Evolutionary conservation across 768 basidiomycete species (phyloP).

Genomic region (Dendrothele bispora): DNA sequence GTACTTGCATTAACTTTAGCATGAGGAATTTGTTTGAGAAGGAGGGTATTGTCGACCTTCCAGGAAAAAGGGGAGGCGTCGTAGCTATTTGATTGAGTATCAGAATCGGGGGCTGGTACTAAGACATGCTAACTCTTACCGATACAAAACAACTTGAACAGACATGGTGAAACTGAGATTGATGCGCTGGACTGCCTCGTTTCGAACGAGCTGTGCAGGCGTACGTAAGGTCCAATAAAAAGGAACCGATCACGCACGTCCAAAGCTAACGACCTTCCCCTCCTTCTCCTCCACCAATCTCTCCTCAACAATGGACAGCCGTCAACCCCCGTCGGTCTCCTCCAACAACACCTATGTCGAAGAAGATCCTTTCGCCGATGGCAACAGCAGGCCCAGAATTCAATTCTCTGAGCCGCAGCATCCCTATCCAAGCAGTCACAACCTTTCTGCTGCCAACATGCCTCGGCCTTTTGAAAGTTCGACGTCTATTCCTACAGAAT

Average conservation of each 20-base stretch:
- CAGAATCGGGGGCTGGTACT: background rate
- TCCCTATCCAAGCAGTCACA: conserved; percentile 34
- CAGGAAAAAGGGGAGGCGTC: conserved; percentile 49
- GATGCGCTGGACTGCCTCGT: no score
- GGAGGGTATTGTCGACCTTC: conserved; percentile 52
- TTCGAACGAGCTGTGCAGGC: no score
- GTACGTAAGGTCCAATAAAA: background rate
- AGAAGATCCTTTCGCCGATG: conserved; percentile 75
- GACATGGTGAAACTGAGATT: conserved; percentile 5
- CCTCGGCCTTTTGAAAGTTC: conserved; percentile 59
- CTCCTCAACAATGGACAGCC: conserved; percentile 39
- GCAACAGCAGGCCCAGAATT: conserved; percentile 55
- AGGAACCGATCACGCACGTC: no score
- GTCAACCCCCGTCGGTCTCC: conserved; percentile 33
- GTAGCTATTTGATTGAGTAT: conserved; percentile 35
- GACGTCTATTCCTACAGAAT: conserved; percentile 53
- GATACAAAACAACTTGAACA: conserved; percentile 43
- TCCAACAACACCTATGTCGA: conserved; percentile 28
- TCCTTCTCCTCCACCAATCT: conserved; percentile 3
- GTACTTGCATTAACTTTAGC: conserved; percentile 44
- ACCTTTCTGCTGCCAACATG: conserved; percentile 30
- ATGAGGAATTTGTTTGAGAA: conserved; percentile 50
- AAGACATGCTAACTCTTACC: conserved; percentile 32
- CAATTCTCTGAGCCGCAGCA: conserved; percentile 60
- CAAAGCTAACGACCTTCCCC: background rate